Evolutionary conservation across 805 yeast genomes (phyloP), one percentile per base, ranked within the genome.

Genomic region (Schizosaccharomyces pombe): DNA sequence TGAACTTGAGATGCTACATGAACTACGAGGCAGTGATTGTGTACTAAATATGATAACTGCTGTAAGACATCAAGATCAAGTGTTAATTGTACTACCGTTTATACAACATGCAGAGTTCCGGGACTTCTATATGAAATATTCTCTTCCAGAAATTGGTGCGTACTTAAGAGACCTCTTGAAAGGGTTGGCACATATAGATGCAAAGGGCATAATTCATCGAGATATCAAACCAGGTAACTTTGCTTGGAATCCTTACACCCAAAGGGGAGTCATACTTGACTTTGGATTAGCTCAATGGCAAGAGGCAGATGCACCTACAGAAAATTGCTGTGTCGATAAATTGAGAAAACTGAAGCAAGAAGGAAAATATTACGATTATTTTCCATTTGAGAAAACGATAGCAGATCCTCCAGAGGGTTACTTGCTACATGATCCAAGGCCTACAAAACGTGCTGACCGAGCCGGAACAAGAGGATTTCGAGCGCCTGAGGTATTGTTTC

Each of bases 401-500:
- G 34, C 34, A 8, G 53, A 43, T 24, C 49, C 49, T 6, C 9
- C 29, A 6, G 30, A 43, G 6, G 53, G 39, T 2, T 30, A 30
- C 33, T n/a, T 30, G 30, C 34, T 30, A 16, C 39, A 49, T 16
- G 34, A 32, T 49, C 28, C 34, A 14, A 19, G 53, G 4, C 53
- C 34, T 19, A 30, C 34, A 16, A 49, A 49, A 24, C n/a, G 33
- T 16, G 53, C 53, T 9, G 53, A 49, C 16, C 53, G 53, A n/a
- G 53, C 53, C 8, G 53, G 53, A 9, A 49, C 53, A 16, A 16
- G 53, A 9, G 53, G 53, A 26, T 49, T 49, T 24, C n/a, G 39
- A 26, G 53, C 53, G 12, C 53, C 53, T 9, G 53, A 49, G 30
- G 53, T 49, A n/a, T 37, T 49, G 5, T 49, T 49, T 32, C 34